Evolutionary conservation across 2,329 filamentous ascomycete genomes (phyloP).

Genomic region (Fusarium decemcellulare): DNA sequence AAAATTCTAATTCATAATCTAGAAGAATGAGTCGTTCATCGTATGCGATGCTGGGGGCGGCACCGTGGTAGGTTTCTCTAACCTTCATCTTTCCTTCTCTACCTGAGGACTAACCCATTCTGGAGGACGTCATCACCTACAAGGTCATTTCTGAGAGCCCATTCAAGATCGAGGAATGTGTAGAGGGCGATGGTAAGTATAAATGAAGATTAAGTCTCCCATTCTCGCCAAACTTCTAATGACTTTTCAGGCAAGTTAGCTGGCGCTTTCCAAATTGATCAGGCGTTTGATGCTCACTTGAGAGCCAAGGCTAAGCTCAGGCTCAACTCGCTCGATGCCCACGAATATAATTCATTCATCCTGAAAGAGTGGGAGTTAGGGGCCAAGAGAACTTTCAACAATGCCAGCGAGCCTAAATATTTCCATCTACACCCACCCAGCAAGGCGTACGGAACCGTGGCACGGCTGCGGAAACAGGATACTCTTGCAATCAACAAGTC

Average conservation of each 20-base stretch:
- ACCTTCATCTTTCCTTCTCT: neutral
- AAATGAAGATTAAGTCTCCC: neutral
- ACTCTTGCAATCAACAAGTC: too few species aligned
- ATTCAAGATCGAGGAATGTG: slow-evolving; percentile 9
- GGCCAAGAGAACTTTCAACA: too few species aligned
- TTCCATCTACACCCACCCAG: too few species aligned
- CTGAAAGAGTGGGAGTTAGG: too few species aligned
- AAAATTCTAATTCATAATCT: neutral
- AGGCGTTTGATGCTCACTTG: slow-evolving; percentile 6
- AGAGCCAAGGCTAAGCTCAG: slow-evolving; percentile 3
- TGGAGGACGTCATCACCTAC: slow-evolving; percentile 20
- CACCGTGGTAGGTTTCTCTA: slow-evolving; percentile 2
- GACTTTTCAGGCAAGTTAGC: neutral
- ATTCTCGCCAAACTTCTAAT: neutral
- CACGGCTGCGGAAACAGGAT: too few species aligned
- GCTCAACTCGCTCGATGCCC: neutral
- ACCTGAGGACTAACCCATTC: neutral
- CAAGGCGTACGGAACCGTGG: too few species aligned
- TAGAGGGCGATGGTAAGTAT: slow-evolving; percentile 7
- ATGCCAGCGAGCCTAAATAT: too few species aligned
- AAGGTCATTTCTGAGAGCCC: slow-evolving; percentile 4
- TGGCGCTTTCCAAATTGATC: slow-evolving; percentile 11
- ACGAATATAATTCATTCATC: too few species aligned
- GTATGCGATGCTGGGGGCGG: slow-evolving; percentile 21
- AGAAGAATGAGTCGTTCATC: slow-evolving; percentile 14